Base-by-base conservation (phyloP, 805 yeast species). In the Candida tallmaniae region DNA sequence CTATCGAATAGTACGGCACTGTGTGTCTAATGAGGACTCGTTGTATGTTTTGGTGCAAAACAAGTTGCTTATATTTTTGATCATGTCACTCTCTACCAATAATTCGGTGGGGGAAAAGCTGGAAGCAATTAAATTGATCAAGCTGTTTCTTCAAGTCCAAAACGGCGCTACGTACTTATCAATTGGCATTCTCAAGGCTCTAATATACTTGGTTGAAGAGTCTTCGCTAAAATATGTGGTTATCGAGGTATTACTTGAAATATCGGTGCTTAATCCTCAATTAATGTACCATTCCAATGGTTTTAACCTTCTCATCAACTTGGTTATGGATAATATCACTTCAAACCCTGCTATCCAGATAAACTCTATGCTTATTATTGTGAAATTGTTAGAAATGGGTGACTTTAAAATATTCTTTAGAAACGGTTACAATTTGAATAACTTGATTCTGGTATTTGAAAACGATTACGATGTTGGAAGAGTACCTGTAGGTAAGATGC, bases 51-150 rank as follows among this genome's bases (percentile, higher is more conserved):
- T 88, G 42, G 60, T 76, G 6, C 65, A 68, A 10, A 58, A 76
- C 22, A 73, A 78, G 38, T 51, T 85, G 4, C 85, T 86, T 38
- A 67, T 75, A 2, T 76, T 80, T 41, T 53, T 87, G 5, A 74
- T 84, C 2, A 65, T 77, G 11, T 70, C 94, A 0, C 58, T 90
- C 22, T 69, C 83, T 1, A 77, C 77, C 32, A 80, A 78, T 15
- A 60, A 69, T 23, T 54, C 75, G 2, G 37, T 54, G 2, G 56
- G 76, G 2, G 96, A 89, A 48, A 72, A 88, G 40, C 80, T 78
- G 30, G 87, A 88, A 48, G 93, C 94, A 0, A 49, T 90, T 21
- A 83, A 81, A 47, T 60, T 87, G 17, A 59, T 87, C 0, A 66
- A 96, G 19, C 63, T 70, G 21, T 76, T 83, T 38, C 47, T 83